These are phyloP conservation scores for Trichoderma gamsii DNA, from an alignment of 495 filamentous ascomycete species.

Conservation along the genomic window DNA sequence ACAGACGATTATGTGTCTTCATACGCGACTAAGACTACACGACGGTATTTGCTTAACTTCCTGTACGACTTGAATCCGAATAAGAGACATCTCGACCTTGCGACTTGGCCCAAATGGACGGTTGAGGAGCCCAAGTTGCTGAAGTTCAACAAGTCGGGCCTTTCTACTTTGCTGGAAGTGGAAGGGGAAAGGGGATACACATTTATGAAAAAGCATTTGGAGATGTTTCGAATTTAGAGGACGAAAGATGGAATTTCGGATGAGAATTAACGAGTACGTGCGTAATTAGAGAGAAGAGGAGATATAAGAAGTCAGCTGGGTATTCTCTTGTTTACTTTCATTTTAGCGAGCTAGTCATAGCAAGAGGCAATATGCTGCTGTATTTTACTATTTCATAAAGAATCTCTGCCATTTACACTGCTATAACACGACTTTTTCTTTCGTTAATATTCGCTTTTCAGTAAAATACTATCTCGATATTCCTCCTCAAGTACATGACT, in stretches of 20 bases:
- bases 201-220: neutral
- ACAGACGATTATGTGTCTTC: constrained; percentile 28
- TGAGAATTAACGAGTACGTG: neutral
- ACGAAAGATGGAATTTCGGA: neutral
- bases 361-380: too few relatives aligned
- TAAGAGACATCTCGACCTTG: constrained; percentile 27
- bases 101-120: constrained; percentile 58
- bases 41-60: constrained; percentile 48
- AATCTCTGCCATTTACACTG: too few relatives aligned
- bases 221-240: neutral
- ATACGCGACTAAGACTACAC: constrained; percentile 37
- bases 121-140: neutral
- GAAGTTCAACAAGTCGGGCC: neutral
- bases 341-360: too few relatives aligned
- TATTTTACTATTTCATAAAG: too few relatives aligned
- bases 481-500: too few relatives aligned
- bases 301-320: too few relatives aligned
- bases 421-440: too few relatives aligned
- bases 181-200: neutral
- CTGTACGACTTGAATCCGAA: constrained; percentile 50
- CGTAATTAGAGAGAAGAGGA: neutral
- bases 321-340: too few relatives aligned
- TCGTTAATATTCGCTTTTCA: too few relatives aligned
- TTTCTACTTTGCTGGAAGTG: neutral
- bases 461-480: too few relatives aligned